These are phyloP conservation scores for Thelonectria rubi DNA, from an alignment of 2,329 filamentous ascomycete genomes.

Conservation along the genomic window DNA sequence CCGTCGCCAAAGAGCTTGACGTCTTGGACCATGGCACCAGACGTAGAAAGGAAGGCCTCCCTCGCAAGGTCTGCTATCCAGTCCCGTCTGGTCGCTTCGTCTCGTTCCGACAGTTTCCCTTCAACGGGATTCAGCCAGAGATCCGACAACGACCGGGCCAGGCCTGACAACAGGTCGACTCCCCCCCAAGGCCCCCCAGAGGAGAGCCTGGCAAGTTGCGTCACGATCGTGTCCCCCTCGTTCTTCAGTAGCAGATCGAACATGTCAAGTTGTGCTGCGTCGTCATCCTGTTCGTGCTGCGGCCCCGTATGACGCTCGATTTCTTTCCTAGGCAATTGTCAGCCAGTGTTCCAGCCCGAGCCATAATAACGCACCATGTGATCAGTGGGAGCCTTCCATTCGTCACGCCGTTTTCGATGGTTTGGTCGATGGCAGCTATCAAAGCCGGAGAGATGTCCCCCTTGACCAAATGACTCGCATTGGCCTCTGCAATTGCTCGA, in stretches of 20 bases:
- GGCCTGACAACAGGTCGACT: constrained; percentile 39
- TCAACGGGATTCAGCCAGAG: constrained; percentile 46
- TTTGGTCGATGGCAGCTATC: constrained; percentile 40
- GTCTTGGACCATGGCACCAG: constrained; percentile 49
- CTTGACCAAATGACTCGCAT: constrained; percentile 28
- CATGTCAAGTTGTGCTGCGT: constrained; percentile 43
- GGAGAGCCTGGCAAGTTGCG: constrained; percentile 42
- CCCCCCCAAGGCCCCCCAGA: constrained; percentile 38
- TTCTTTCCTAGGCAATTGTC: constrained; percentile 40
- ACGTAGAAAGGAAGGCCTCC: constrained; percentile 48
- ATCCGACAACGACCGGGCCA: constrained; percentile 43
- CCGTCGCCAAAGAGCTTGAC: constrained; percentile 43
- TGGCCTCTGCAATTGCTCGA: constrained; percentile 30
- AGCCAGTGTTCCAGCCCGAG: constrained; percentile 3
- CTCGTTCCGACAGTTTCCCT: constrained; percentile 36
- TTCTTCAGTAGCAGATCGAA: constrained; percentile 41
- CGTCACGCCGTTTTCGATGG: constrained; percentile 39
- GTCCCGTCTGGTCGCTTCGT: constrained; percentile 35
- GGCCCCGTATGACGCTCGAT: constrained; percentile 29
- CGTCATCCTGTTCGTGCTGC: constrained; percentile 19
- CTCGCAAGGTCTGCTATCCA: constrained; percentile 48
- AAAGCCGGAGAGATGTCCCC: constrained; percentile 42
- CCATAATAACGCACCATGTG: constrained; percentile 45
- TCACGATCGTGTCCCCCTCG: constrained; percentile 43
- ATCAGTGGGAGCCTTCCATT: constrained; percentile 43